Evolutionary conservation across 805 yeast species (phyloP).

Genomic region (Spencermartinsiella europaea): DNA sequence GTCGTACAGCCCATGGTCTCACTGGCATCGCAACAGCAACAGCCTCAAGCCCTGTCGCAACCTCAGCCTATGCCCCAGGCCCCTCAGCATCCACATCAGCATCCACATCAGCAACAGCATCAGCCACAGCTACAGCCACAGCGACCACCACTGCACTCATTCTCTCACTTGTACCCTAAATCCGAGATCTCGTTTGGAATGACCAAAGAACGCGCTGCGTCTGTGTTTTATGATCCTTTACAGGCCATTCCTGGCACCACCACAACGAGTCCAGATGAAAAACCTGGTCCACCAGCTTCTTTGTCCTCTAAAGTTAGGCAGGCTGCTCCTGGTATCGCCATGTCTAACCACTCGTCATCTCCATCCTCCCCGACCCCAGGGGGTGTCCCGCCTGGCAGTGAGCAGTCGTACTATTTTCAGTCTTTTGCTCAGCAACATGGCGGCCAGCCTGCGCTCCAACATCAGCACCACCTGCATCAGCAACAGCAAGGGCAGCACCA

Average conservation of each 20-base stretch:
- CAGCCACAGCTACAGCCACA: background rate
- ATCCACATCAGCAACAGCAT: background rate
- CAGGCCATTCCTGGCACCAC: conserved; percentile 9
- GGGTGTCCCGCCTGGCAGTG: background rate
- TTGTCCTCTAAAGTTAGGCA: background rate
- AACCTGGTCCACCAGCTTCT: background rate
- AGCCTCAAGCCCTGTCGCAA: background rate
- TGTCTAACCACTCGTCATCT: background rate
- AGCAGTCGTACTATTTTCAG: conserved; percentile 1
- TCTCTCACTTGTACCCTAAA: conserved; percentile 1
- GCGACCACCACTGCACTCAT: conserved; percentile 2
- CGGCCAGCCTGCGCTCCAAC: background rate
- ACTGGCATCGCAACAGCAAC: conserved; percentile 4
- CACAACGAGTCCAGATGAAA: background rate
- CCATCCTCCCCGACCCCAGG: conserved; percentile 10
- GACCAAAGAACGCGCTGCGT: conserved; percentile 18
- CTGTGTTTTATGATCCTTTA: conserved; percentile 22
- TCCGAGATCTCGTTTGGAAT: conserved; percentile 5
- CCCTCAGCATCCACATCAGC: too few relatives aligned
- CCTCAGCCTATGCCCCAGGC: too few relatives aligned
- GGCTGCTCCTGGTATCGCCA: background rate
- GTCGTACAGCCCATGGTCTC: conserved; percentile 5
- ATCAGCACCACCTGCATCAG: background rate
- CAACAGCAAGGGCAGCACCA: conserved; percentile 2
- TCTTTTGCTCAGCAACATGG: conserved; percentile 2